Conservation (phyloP, 2,329 filamentous ascomycete genomes). For the Penicillium sp. region DNA sequence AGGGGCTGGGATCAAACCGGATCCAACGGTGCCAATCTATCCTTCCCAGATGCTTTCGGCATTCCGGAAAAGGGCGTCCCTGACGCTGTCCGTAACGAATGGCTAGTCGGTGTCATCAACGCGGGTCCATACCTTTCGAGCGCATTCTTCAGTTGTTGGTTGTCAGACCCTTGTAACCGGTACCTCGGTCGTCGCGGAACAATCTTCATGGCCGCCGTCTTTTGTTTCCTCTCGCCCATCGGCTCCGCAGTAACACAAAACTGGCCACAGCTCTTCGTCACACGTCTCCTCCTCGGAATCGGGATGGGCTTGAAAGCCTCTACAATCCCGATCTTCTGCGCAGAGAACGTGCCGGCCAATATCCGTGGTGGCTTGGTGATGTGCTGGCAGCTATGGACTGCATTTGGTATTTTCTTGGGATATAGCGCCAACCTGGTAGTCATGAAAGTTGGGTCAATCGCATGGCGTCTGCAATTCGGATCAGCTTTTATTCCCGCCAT, state of each 20-base stretch:
- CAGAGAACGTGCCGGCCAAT: conserved; percentile 55
- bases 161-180: conserved; percentile 64
- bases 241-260: conserved; percentile 61
- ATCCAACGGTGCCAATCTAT: conserved; percentile 54
- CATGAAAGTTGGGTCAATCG: conserved; percentile 55
- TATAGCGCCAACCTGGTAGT: conserved; percentile 65
- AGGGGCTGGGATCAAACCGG: conserved; percentile 54
- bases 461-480: conserved; percentile 64
- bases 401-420: conserved; percentile 54
- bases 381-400: conserved; percentile 49
- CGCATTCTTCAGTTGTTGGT: conserved; percentile 36
- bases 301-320: conserved; percentile 61
- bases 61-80: conserved; percentile 38
- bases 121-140: conserved; percentile 2
- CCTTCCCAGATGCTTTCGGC: conserved; percentile 46
- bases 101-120: conserved; percentile 67
- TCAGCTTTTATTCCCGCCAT: conserved; percentile 66
- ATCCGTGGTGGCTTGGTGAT: conserved; percentile 58
- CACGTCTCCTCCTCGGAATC: conserved; percentile 58
- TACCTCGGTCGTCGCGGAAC: conserved; percentile 60
- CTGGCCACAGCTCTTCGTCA: conserved; percentile 57
- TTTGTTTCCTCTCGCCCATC: conserved; percentile 66
- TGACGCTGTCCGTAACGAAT: conserved; percentile 40
- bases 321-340: conserved; percentile 55
- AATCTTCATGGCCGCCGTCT: conserved; percentile 62